These are phyloP conservation scores for Solanum bulbocastanum DNA, from an alignment of 257 asterid genomes.

Conservation along the genomic window DNA sequence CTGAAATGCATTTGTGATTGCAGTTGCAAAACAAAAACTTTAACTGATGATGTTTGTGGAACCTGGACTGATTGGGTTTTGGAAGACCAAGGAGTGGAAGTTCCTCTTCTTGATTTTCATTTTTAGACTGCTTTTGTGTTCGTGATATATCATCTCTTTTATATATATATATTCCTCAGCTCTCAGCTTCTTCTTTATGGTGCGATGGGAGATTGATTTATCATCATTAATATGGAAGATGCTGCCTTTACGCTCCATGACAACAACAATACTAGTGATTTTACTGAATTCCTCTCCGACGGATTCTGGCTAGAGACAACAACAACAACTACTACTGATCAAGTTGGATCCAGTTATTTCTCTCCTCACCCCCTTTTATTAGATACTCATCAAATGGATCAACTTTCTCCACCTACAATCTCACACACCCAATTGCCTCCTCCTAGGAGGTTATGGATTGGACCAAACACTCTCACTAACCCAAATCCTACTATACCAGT, in stretches of 20 bases:
- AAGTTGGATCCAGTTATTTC: slow-evolving; percentile 40
- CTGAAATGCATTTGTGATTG: slow-evolving; percentile 15
- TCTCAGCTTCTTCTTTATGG: background rate
- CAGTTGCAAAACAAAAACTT: slow-evolving; percentile 26
- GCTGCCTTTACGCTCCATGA: slow-evolving; percentile 32
- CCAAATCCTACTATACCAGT: slow-evolving; percentile 26
- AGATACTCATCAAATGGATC: slow-evolving; percentile 23
- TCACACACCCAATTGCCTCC: background rate
- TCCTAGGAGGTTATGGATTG: slow-evolving; percentile 34
- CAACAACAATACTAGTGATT: slow-evolving; percentile 21
- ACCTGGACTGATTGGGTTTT: slow-evolving; percentile 27
- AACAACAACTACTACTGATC: slow-evolving; percentile 11
- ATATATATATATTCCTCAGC: too few species aligned
- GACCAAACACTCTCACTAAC: slow-evolving; percentile 14
- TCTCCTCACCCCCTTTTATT: slow-evolving; percentile 20
- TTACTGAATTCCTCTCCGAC: slow-evolving; percentile 51
- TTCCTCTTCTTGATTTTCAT: slow-evolving; percentile 37
- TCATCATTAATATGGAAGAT: slow-evolving; percentile 42
- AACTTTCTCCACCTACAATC: background rate
- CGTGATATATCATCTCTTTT: slow-evolving; percentile 2
- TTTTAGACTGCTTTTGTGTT: slow-evolving; percentile 32
- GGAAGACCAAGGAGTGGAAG: slow-evolving; percentile 42
- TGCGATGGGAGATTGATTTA: background rate
- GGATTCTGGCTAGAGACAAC: slow-evolving; percentile 76
- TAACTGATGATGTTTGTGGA: slow-evolving; percentile 29